Evolutionary conservation across 1,139 yeast genomes (phyloP), one percentile per base, ranked within the genome.

Genomic region (Geotrichum australiense): DNA sequence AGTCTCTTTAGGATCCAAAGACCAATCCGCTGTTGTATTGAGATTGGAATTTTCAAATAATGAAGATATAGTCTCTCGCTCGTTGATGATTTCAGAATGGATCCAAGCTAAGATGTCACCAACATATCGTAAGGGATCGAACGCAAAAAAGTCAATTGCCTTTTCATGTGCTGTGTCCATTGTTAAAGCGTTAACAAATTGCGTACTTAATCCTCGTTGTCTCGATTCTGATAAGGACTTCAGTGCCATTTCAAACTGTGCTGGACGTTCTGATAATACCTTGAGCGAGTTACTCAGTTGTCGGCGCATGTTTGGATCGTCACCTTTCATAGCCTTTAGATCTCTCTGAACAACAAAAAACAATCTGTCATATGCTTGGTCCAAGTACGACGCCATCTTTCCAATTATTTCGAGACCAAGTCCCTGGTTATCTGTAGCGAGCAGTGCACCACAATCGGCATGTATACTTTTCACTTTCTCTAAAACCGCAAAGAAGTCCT

Each of bases 21-120:
- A 18, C 40, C 39, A 41, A 10, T 26, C 32, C 31, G 34, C 33
- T 3, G 37, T 30, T 18, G 31, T 39, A 11, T 14, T 23, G 3
- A 44, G 20, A 16, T 37, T 14, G 10, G 39, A 16, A 20, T 50
- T 49, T 14, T 41, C 48, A 47, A 80, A 71, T 42, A 80, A 55
- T 8, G 73, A 71, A 5, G 72, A 71, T 12, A 91, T 71, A 27
- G 81, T 71, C 57, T 93, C 98, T 28, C 78, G 71, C 59, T 93
- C 98, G 59, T 85, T 84, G 4, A 87, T 94, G 26, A 89, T 79
- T n/a, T 86, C 73, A 0, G 93, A 76, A 56, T 93, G 97, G 11
- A 89, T 72, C 65, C 85, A 84, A 0, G 98, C 98, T 35, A 91
- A 65, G 24, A 91, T 71, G 58, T 87, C 97, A 21, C 97, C 95